Percentiles rank a stretch among this genome's conserved stretches.
Conservation (phyloP, 352 stramenopile species). For the Phytophthora litchii region DNA sequence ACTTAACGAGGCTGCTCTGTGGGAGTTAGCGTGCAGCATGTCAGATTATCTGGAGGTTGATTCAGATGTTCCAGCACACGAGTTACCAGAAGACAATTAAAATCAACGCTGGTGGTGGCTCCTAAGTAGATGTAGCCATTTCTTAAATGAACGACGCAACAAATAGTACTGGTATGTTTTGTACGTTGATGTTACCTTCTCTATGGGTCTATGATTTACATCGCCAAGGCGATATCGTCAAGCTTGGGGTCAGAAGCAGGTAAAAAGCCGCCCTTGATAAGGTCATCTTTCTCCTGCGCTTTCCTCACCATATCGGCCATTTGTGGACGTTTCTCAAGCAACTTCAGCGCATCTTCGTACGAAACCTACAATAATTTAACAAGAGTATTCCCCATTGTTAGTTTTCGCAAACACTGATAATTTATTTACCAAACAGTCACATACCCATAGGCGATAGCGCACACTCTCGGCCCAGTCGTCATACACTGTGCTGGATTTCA, state of each 20-base stretch:
- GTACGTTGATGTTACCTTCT: no score
- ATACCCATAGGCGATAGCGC: conserved; percentile 26
- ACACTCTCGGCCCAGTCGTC: conserved; percentile 28
- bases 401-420: neutral
- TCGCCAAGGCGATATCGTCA: no score
- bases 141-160: no score
- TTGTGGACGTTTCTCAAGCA: conserved; percentile 4
- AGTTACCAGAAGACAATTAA: neutral
- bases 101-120: neutral
- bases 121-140: no score
- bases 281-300: no score
- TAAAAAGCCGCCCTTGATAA: no score
- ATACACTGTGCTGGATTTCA: conserved; percentile 11
- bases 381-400: neutral
- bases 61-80: conserved; percentile 7
- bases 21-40: neutral
- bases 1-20: conserved; percentile 10
- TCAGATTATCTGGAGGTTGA: conserved; percentile 10
- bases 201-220: no score
- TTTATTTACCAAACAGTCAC: neutral
- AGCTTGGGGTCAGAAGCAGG: no score
- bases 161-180: no score
- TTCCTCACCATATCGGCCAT: conserved; percentile 14
- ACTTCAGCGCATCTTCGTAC: conserved; percentile 8
- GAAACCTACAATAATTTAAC: conserved; percentile 12